Percentiles rank a stretch among this genome's conserved stretches.
Evolutionary conservation across 768 basidiomycete genomes (phyloP).

Genomic region (Mycena epipterygia): DNA sequence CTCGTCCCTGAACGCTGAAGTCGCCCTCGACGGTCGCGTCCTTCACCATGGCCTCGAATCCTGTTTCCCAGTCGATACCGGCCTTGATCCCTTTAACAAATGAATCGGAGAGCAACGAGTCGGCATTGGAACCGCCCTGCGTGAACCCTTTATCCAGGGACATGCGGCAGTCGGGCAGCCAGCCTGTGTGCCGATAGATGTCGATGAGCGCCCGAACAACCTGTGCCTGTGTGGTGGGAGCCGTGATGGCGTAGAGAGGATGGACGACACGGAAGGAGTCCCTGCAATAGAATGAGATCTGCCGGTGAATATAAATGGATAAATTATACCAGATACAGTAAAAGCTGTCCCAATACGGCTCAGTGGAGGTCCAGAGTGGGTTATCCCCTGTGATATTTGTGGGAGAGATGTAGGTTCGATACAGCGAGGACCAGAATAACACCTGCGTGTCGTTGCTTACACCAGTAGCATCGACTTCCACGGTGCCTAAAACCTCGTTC

Average conservation of each 20-base stretch:
- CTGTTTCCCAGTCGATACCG: slow-evolving; percentile 43
- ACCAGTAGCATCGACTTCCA: slow-evolving; percentile 31
- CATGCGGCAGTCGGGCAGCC: slow-evolving; percentile 45
- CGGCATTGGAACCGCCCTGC: slow-evolving; percentile 46
- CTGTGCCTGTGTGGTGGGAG: slow-evolving; percentile 36
- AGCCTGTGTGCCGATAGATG: slow-evolving; percentile 42
- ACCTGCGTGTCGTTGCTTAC: slow-evolving; percentile 24
- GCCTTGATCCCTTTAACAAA: slow-evolving; percentile 41
- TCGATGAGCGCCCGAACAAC: slow-evolving; percentile 44
- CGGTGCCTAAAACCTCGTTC: slow-evolving; percentile 30
- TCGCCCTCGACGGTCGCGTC: slow-evolving; percentile 34
- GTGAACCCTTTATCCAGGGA: slow-evolving; percentile 43
- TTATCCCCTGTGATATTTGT: slow-evolving; percentile 46
- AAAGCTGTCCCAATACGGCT: slow-evolving; percentile 42
- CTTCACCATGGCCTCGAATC: slow-evolving; percentile 40
- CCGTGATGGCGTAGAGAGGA: slow-evolving; percentile 32
- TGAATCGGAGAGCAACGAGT: slow-evolving; percentile 43
- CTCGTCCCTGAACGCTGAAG: slow-evolving; percentile 31
- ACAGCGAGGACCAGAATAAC: slow-evolving; percentile 37
- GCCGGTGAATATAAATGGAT: neutral
- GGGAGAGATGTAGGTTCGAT: slow-evolving; percentile 42
- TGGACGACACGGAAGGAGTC: slow-evolving; percentile 37
- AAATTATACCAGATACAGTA: slow-evolving; percentile 42
- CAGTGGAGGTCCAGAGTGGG: slow-evolving; percentile 41
- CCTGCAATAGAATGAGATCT: slow-evolving; percentile 9